Evolutionary conservation across 75 land plant genomes (phyloP).

Genomic region (Chamaecyparis obtusa): DNA sequence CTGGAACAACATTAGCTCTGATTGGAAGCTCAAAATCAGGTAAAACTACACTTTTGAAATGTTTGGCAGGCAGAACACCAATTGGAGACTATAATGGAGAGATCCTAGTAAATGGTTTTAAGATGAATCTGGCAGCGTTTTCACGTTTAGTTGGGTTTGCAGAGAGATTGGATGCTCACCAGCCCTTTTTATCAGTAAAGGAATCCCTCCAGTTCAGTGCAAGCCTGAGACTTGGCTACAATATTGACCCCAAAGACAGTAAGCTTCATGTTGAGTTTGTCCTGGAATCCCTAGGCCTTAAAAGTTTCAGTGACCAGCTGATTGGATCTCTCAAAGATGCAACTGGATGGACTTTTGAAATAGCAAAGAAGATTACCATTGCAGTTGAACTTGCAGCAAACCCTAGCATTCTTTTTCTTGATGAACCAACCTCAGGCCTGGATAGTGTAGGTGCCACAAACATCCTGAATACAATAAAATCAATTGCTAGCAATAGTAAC

Average conservation of each 20-base stretch:
- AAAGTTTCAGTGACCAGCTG: constrained; percentile 20
- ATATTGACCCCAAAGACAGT: constrained; percentile 3
- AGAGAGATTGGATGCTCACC: constrained; percentile 43
- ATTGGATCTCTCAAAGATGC: constrained; percentile 25
- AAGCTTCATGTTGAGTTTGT: constrained; percentile 31
- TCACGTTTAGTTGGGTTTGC: constrained; percentile 31
- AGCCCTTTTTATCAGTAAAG: constrained; percentile 33
- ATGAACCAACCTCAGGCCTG: constrained; percentile 31
- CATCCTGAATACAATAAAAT: constrained; percentile 14
- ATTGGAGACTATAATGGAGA: constrained; percentile 27
- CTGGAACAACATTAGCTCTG: constrained; percentile 28
- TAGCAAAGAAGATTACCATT: constrained; percentile 30
- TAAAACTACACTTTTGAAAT: constrained; percentile 25
- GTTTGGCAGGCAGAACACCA: constrained; percentile 25
- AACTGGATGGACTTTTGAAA: constrained; percentile 24
- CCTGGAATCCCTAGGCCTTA: constrained; percentile 26
- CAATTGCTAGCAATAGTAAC: neutral
- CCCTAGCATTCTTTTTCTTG: constrained; percentile 32
- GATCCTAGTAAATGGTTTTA: constrained; percentile 27
- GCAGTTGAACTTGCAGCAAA: constrained; percentile 35
- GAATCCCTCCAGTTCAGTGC: constrained; percentile 39
- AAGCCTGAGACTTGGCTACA: constrained; percentile 21
- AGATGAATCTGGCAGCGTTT: neutral
- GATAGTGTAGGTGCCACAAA: constrained; percentile 34
- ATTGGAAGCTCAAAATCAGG: constrained; percentile 29